Conservation (phyloP, 192 early-diverging fungal species). For the Backusella mclennaniae region DNA sequence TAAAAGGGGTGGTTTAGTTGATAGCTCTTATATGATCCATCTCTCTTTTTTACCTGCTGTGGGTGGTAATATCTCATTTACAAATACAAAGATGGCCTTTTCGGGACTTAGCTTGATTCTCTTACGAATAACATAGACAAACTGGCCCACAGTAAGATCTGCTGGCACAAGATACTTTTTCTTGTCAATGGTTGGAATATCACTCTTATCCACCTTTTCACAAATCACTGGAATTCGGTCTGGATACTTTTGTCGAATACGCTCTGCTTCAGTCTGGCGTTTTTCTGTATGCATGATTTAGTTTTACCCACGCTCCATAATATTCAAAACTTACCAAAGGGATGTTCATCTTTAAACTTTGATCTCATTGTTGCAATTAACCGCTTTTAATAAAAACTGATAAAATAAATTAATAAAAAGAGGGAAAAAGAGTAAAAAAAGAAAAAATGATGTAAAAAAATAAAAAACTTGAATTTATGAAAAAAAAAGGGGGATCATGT, state of each 20-base stretch:
- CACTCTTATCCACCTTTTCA: conserved; percentile 97
- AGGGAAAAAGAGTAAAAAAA: not conserved
- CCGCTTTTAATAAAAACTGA: not conserved
- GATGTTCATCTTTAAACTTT: conserved; percentile 96
- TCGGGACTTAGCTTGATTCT: conserved; percentile 95
- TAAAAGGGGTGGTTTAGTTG: not conserved
- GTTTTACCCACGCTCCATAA: not conserved
- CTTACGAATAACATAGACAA: conserved; percentile 96
- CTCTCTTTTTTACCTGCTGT: conserved; percentile 55
- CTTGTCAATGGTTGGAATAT: conserved; percentile 97
- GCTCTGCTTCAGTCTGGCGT: conserved; percentile 93
- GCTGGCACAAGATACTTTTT: conserved; percentile 98
- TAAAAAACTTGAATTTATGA: not conserved
- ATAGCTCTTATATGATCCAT: not conserved
- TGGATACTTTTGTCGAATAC: conserved; percentile 96
- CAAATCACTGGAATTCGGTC: conserved; percentile 87
- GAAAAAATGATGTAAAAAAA: not conserved
- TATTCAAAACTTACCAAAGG: conserved; percentile 66
- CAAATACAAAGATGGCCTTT: conserved; percentile 99
- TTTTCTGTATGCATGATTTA: conserved; percentile 62
- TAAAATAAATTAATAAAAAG: not conserved
- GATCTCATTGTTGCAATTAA: conserved; percentile 55
- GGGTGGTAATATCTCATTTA: conserved; percentile 95
- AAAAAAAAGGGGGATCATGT: not conserved
- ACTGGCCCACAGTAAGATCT: conserved; percentile 96